Percentiles rank a stretch among this genome's conserved stretches.
These are phyloP conservation scores for Sungouiozyma intestinalis DNA, from an alignment of 805 yeast species.

Conservation along the genomic window DNA sequence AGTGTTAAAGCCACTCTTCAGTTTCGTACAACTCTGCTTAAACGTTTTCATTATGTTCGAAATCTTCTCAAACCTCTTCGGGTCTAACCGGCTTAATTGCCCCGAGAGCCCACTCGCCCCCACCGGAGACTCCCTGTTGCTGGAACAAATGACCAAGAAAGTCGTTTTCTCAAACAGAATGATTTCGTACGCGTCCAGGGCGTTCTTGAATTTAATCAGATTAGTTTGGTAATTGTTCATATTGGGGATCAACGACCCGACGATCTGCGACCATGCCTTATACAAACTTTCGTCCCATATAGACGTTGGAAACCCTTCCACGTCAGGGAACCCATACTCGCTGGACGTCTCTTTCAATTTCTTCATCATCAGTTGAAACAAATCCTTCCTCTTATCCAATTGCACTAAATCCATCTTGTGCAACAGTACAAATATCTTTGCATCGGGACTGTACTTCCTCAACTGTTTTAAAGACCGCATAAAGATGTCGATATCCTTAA, in stretches of 20 bases:
- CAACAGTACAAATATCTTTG: conserved; percentile 79
- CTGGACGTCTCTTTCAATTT: conserved; percentile 66
- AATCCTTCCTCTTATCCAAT: conserved; percentile 70
- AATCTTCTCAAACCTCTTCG: conserved; percentile 88
- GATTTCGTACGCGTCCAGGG: conserved; percentile 79
- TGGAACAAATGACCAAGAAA: conserved; percentile 49
- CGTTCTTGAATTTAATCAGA: conserved; percentile 57
- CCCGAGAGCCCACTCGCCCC: conserved; percentile 3
- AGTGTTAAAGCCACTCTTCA: conserved; percentile 75
- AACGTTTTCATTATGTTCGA: conserved; percentile 89
- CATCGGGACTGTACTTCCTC: conserved; percentile 77
- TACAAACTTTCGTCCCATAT: conserved; percentile 96
- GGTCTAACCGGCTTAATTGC: conserved; percentile 42
- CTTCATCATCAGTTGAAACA: conserved; percentile 75
- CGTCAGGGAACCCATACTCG: conserved; percentile 50
- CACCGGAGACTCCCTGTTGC: conserved; percentile 17
- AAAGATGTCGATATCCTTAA: conserved; percentile 88
- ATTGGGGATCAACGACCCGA: conserved; percentile 89
- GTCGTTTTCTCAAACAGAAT: conserved; percentile 90
- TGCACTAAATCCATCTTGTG: conserved; percentile 97
- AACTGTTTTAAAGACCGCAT: conserved; percentile 72
- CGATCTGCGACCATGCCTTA: conserved; percentile 95
- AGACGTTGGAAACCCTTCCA: conserved; percentile 86
- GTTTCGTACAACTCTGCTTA: conserved; percentile 81
- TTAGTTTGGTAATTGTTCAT: conserved; percentile 71